Percentiles rank a stretch among this genome's conserved stretches.
phyloP scores from a whole-genome alignment of 129 eudicot genomes.

The Oenanthe sinensis region DNA sequence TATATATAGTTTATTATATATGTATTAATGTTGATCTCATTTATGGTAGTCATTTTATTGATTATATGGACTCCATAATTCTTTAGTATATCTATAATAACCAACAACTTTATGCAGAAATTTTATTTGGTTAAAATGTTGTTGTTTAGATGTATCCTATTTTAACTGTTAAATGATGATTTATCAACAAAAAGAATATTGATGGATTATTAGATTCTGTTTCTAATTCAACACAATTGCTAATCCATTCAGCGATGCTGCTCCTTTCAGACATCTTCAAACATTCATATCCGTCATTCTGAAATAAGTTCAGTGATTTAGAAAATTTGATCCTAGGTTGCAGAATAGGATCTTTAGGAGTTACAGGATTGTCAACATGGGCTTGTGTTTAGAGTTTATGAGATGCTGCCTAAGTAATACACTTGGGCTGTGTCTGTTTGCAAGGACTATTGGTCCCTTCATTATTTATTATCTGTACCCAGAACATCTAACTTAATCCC shows the following conservation, averaged over 20 bases:
- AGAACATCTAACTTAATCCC: not conserved
- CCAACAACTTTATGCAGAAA: not conserved
- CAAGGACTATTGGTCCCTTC: no score
- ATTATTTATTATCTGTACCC: not conserved
- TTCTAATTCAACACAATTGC: not conserved
- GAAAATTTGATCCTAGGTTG: not conserved
- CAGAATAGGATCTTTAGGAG: not conserved
- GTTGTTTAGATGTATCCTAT: not conserved
- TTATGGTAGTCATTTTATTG: not conserved
- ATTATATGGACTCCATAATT: not conserved
- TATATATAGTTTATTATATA: no score
- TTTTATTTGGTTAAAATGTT: not conserved
- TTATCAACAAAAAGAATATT: no score
- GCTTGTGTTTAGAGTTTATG: not conserved
- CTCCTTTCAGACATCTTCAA: not conserved
- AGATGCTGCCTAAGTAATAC: not conserved
- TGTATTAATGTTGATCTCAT: not conserved
- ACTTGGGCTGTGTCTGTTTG: no score
- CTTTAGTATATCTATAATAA: not conserved
- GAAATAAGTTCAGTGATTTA: not conserved
- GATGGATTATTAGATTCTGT: not conserved
- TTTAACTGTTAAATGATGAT: not conserved
- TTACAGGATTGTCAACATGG: not conserved
- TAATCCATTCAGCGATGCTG: not conserved
- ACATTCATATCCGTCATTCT: not conserved